Conservation (phyloP, 768 basidiomycete species). For the Rhodotorula paludigena region DNA sequence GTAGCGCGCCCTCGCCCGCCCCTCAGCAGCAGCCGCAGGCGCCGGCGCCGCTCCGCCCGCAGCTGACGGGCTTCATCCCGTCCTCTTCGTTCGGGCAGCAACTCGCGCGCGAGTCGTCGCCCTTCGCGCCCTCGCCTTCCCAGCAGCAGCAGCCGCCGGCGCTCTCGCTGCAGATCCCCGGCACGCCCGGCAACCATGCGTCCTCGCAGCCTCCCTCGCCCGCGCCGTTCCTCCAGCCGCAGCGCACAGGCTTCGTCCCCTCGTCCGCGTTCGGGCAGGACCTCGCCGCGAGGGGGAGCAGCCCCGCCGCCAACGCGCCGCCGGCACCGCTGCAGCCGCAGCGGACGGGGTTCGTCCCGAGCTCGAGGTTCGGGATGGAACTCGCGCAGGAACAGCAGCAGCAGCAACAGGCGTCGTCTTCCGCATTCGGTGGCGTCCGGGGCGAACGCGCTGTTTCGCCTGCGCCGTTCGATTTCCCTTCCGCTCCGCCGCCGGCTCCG, state of each 20-base stretch:
- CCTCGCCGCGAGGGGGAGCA: constrained; percentile 9
- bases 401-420: not conserved
- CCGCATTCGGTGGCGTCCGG: no score
- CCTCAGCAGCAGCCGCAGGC: constrained; percentile 18
- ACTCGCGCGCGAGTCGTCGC: not conserved
- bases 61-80: constrained; percentile 13
- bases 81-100: not conserved
- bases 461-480: constrained; percentile 23
- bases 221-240: no score
- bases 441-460: not conserved
- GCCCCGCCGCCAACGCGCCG: not conserved
- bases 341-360: constrained; percentile 17
- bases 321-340: constrained; percentile 15
- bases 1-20: constrained; percentile 13
- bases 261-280: constrained; percentile 31
- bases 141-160: not conserved
- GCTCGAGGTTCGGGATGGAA: not conserved
- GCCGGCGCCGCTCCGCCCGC: constrained; percentile 39
- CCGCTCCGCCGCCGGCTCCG: not conserved
- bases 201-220: no score
- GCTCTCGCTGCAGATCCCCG: no score
- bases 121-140: no score
- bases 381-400: not conserved
- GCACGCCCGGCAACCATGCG: no score
- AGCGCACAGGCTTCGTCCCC: constrained; percentile 33